Evolutionary conservation across 2,329 filamentous ascomycete species (phyloP).

Genomic region (Aspergillus unguis): DNA sequence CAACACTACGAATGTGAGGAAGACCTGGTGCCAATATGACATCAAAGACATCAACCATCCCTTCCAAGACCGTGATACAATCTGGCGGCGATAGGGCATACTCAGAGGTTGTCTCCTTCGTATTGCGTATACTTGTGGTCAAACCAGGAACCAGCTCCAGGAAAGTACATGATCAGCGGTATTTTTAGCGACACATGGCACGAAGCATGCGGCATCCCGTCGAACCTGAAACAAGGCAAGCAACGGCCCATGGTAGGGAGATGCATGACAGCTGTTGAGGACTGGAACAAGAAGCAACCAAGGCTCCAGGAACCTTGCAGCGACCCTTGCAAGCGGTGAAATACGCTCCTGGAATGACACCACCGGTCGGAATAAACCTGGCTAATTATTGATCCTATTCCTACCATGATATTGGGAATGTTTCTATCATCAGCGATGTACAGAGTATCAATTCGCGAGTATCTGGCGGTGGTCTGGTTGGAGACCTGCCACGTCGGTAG

Average conservation of each 20-base stretch:
- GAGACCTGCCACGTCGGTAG: conserved; percentile 6
- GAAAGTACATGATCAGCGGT: neutral
- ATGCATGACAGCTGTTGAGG: neutral
- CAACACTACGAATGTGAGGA: no score
- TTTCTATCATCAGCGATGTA: no score
- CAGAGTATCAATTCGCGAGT: no score
- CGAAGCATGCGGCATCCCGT: neutral
- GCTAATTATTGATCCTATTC: neutral
- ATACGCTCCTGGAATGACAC: neutral
- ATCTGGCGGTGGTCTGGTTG: neutral
- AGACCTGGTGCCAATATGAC: no score
- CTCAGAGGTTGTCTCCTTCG: neutral
- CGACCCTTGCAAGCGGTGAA: neutral
- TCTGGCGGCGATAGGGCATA: no score
- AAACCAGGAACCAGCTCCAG: neutral
- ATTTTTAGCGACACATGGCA: neutral
- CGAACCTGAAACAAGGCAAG: conserved; percentile 5
- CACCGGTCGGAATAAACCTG: no score
- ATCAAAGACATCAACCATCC: no score
- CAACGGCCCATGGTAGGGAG: no score
- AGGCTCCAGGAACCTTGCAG: conserved; percentile 2
- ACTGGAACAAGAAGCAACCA: neutral
- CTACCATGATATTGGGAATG: neutral
- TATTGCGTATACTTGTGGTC: neutral
- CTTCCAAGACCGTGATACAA: no score